Percentiles rank a stretch among this genome's conserved stretches.
These are phyloP conservation scores for Berkeleyomyces basicola DNA, from an alignment of 2,329 filamentous ascomycete genomes.

Conservation along the genomic window DNA sequence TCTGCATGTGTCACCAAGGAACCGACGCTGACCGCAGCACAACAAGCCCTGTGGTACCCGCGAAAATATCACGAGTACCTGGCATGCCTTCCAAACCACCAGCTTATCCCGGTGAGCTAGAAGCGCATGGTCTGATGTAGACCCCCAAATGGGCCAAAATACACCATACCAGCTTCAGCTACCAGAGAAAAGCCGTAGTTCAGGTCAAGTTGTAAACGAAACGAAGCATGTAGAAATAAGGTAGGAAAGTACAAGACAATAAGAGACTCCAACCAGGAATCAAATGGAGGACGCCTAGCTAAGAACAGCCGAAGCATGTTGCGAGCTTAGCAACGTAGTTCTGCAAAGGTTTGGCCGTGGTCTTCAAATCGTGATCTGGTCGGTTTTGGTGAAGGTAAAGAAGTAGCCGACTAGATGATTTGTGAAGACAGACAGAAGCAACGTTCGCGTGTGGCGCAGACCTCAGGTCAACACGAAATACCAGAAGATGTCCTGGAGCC, in stretches of 20 bases:
- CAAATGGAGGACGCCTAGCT: not conserved
- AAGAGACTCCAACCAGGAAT: not conserved
- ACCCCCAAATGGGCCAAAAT: constrained; percentile 14
- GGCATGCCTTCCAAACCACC: constrained; percentile 25
- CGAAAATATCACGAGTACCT: constrained; percentile 18
- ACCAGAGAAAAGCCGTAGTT: not conserved
- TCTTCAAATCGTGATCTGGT: no score
- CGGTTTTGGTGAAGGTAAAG: no score
- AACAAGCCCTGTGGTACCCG: constrained; percentile 5
- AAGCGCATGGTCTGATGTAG: constrained; percentile 3
- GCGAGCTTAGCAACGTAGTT: no score
- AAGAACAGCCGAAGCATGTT: no score
- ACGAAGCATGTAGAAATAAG: constrained; percentile 10
- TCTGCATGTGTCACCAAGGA: not conserved
- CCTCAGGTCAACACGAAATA: no score
- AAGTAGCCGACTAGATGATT: no score
- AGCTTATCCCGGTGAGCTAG: not conserved
- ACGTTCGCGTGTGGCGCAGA: no score
- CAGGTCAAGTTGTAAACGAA: constrained; percentile 12
- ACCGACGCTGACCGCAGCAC: not conserved
- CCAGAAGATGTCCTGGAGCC: not conserved
- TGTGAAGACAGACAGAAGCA: no score
- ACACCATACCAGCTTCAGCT: not conserved
- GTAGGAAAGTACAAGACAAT: constrained; percentile 4
- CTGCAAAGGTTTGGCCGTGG: no score